Evolutionary conservation across 257 asterid genomes (phyloP).

Genomic region (Solanum raphanifolium): DNA sequence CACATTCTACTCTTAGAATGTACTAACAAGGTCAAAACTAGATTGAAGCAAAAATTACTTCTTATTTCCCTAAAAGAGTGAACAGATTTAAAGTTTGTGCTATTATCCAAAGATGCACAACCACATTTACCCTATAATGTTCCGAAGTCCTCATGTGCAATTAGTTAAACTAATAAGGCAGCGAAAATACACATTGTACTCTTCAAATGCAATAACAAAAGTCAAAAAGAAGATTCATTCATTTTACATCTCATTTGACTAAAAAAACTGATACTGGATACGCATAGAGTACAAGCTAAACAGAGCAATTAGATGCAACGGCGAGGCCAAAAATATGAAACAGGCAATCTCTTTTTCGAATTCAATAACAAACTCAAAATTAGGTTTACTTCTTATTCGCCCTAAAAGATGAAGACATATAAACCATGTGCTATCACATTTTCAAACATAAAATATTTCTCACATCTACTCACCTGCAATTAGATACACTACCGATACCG

Average conservation of each 20-base stretch:
- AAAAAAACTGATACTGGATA: not conserved
- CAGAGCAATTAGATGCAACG: not conserved
- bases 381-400: not conserved
- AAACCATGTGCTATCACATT: not conserved
- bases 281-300: not conserved
- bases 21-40: not conserved
- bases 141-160: not conserved
- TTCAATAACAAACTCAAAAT: not conserved
- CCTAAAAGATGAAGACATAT: not conserved
- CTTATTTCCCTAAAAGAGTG: not conserved
- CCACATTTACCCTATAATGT: not conserved
- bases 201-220: not conserved
- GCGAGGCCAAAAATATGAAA: not conserved
- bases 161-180: not conserved
- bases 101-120: not conserved
- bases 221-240: not conserved
- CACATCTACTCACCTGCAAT: constrained; percentile 46
- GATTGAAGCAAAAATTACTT: not conserved
- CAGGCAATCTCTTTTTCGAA: not conserved
- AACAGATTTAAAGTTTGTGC: not conserved
- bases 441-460: not conserved
- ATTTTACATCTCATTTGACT: not conserved
- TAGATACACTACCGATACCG: constrained; percentile 46
- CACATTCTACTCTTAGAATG: not conserved
- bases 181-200: not conserved